Evolutionary conservation across 345 rosid species (phyloP).

Genomic region (Cardiospermum halicacabum): DNA sequence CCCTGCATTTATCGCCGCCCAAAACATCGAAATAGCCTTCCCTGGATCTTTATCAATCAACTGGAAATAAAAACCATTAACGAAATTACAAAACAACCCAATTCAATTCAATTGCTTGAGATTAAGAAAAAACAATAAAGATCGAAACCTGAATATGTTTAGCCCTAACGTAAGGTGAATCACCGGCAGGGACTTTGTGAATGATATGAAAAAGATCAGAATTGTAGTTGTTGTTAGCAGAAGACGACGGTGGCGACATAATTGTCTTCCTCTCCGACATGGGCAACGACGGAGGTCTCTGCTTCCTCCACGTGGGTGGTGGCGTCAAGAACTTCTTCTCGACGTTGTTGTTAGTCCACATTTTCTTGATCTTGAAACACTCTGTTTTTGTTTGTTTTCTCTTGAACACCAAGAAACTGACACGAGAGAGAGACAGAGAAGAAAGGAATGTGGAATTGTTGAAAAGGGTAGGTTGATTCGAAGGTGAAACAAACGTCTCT

Average conservation of each 20-base stretch:
- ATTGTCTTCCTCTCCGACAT: slow-evolving; percentile 13
- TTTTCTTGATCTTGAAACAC: slow-evolving; percentile 4
- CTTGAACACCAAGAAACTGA: not conserved
- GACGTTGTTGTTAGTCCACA: slow-evolving; percentile 6
- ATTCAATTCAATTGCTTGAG: too few species aligned
- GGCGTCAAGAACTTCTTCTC: slow-evolving; percentile 15
- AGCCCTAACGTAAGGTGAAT: slow-evolving; percentile 83
- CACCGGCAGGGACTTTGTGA: slow-evolving; percentile 73
- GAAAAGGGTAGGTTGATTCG: too few species aligned
- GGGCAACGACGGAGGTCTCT: slow-evolving; percentile 1
- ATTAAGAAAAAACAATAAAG: too few species aligned
- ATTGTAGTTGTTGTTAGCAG: slow-evolving; percentile 24
- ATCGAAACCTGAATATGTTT: slow-evolving; percentile 74
- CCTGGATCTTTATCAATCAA: slow-evolving; percentile 60
- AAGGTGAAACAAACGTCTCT: too few species aligned
- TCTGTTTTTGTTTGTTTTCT: too few species aligned
- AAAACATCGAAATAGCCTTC: slow-evolving; percentile 58
- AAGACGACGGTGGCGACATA: slow-evolving; percentile 27
- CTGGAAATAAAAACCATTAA: slow-evolving; percentile 23
- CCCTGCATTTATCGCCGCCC: slow-evolving; percentile 80
- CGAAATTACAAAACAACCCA: not conserved
- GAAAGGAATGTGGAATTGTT: not conserved
- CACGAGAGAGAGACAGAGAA: not conserved
- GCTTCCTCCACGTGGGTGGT: slow-evolving; percentile 13
- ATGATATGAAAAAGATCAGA: slow-evolving; percentile 51